Percentiles rank a stretch among this genome's conserved stretches.
These are phyloP conservation scores for Candida wancherniae DNA, from an alignment of 805 yeast species.

Conservation along the genomic window DNA sequence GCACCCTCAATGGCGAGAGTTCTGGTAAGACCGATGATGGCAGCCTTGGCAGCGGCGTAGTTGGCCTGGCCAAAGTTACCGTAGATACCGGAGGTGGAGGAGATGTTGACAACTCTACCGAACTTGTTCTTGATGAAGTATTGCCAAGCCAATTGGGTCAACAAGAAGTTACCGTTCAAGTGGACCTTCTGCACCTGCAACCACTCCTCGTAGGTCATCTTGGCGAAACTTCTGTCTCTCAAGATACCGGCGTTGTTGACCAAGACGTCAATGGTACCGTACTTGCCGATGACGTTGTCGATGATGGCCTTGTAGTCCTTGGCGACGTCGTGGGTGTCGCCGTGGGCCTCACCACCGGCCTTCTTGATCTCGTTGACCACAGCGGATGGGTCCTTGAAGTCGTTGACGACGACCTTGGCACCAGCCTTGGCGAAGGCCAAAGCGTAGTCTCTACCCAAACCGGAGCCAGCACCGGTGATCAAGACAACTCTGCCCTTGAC, in stretches of 20 bases:
- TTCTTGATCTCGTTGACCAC: constrained; percentile 72
- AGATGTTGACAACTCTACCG: constrained; percentile 81
- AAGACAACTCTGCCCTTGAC: constrained; percentile 81
- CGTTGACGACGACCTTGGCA: constrained; percentile 92
- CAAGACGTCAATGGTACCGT: constrained; percentile 80
- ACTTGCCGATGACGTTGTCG: constrained; percentile 67
- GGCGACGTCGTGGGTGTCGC: constrained; percentile 78
- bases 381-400: constrained; percentile 66
- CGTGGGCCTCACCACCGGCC: constrained; percentile 77
- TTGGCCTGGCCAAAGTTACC: constrained; percentile 98
- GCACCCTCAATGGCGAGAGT: constrained; percentile 91
- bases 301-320: constrained; percentile 69
- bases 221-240: constrained; percentile 81
- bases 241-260: constrained; percentile 94
- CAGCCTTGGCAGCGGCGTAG: constrained; percentile 91
- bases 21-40: constrained; percentile 76
- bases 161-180: constrained; percentile 71
- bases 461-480: constrained; percentile 93
- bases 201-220: constrained; percentile 86
- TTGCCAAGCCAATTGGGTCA: constrained; percentile 92
- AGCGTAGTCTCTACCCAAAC: constrained; percentile 91
- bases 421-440: constrained; percentile 81
- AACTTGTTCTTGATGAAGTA: constrained; percentile 68
- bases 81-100: constrained; percentile 95
- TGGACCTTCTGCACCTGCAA: constrained; percentile 74